These are phyloP conservation scores for Yamadazyma friedrichii DNA, from an alignment of 1,139 yeast genomes.

Conservation along the genomic window DNA sequence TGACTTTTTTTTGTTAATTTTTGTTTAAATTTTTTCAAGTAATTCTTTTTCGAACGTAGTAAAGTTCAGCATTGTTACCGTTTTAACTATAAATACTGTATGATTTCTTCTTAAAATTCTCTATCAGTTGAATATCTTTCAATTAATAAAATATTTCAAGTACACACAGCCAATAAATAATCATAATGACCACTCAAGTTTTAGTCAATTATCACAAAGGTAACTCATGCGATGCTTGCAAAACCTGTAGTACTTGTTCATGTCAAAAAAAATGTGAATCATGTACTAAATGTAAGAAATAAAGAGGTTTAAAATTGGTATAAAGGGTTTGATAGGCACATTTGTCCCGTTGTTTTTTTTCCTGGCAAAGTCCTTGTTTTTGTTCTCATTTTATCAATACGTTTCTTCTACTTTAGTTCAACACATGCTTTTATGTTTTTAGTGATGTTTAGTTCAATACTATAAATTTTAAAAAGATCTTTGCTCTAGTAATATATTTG, in stretches of 20 bases:
- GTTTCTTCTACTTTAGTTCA: not conserved
- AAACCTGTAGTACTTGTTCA: slow-evolving; percentile 13
- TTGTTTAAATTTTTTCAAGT: no score
- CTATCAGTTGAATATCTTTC: not conserved
- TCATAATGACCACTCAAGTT: slow-evolving; percentile 8
- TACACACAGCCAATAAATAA: not conserved
- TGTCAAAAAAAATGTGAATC: slow-evolving; percentile 14
- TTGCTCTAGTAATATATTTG: no score
- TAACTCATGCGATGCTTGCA: slow-evolving; percentile 12
- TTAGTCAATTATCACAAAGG: slow-evolving; percentile 15
- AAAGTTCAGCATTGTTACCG: not conserved
- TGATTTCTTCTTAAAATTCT: not conserved
- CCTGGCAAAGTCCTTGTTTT: no score
- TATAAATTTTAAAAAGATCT: no score
- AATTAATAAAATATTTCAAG: not conserved
- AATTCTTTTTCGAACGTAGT: no score
- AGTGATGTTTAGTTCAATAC: slow-evolving; percentile 2
- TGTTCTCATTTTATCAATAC: no score
- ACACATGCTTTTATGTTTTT: not conserved
- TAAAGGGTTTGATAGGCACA: no score
- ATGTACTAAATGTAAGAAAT: slow-evolving; percentile 10
- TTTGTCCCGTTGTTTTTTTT: no score
- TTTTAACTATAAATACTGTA: not conserved
- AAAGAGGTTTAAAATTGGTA: not conserved
- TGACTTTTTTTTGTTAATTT: no score